Base-by-base conservation (phyloP, 2,329 filamentous ascomycete species). In the Ambrosiella xylebori region DNA sequence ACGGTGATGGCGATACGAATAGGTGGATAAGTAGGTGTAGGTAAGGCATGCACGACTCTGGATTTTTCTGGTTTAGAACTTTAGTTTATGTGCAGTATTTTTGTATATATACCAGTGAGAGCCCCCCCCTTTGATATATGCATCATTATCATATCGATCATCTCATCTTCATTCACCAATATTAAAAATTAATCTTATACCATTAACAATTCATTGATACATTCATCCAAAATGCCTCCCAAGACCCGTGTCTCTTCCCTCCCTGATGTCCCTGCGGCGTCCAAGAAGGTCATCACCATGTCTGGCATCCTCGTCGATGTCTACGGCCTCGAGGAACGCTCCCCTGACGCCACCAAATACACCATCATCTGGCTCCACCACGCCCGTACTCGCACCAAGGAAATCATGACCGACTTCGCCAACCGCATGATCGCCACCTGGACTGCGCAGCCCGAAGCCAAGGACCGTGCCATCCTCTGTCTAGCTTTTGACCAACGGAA, bases 341-440 rank as follows among this genome's bases (percentile, higher is more conserved):
- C 67, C 2, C 66, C 64, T 44, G 67, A 74, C 7, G 69, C 73
- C 15, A 70, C 75, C 12, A 72, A 76, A 2, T 73, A 95, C 40
- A 82, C 88, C 27, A 87, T 86, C 65, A 78, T 97, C n/a, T 96
- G 90, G 88, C 81, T 97, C 11, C 79, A 96, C 15, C 89, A 97
- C 67, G 87, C 87, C 2, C 81, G 93, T 27, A 76, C 85, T 0
- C 77, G 83, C 57, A 80, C 74, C 0, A 82, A 86, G 66, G 79
- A 80, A 58, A 78, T 78, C 62, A 96, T 97, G 90, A 74, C 75
- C 1, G 80, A 80, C 36, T 78, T 93, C 57, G 90, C 88, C 2
- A 72, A 76, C n/a, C 77, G 79, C 5, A 74, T 81, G 11, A 76
- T 96, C 54, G 70, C 73, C n/a, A 77, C 81, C 7, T 94, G 84